Conservation (phyloP, 768 basidiomycete species). For the Calocybe gangraenosa region DNA sequence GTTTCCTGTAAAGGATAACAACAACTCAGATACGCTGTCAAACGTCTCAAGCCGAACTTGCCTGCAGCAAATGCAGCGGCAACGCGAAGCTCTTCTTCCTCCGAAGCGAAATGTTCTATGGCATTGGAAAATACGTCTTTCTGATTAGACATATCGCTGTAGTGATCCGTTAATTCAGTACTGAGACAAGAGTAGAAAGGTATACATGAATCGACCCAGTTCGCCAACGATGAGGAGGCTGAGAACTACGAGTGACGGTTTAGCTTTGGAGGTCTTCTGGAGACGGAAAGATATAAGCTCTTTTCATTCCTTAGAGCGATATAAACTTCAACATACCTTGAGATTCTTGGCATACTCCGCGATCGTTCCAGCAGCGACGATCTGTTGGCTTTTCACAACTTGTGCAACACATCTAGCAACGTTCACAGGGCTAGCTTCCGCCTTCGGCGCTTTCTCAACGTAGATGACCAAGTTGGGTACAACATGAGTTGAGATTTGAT, state of each 20-base stretch:
- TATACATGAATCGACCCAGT: slow-evolving; percentile 85
- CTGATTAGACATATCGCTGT: slow-evolving; percentile 86
- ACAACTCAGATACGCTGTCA: background rate
- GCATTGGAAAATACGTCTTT: slow-evolving; percentile 72
- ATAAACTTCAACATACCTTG: slow-evolving; percentile 45
- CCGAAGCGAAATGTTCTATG: slow-evolving; percentile 69
- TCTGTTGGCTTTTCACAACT: slow-evolving; percentile 67
- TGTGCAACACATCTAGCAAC: slow-evolving; percentile 84
- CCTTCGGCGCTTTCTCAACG: slow-evolving; percentile 60
- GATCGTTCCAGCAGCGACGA: slow-evolving; percentile 77
- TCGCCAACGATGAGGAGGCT: slow-evolving; percentile 90
- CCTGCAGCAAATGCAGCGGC: slow-evolving; percentile 95
- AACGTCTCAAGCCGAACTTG: slow-evolving; percentile 23
- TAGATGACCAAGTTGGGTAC: slow-evolving; percentile 70
- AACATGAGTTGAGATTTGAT: slow-evolving; percentile 76
- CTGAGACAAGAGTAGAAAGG: slow-evolving; percentile 11
- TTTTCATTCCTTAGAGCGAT: background rate
- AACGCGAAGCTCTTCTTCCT: slow-evolving; percentile 82
- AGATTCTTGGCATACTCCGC: slow-evolving; percentile 80
- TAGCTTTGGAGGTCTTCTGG: slow-evolving; percentile 56
- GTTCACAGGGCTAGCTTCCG: slow-evolving; percentile 57
- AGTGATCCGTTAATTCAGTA: background rate
- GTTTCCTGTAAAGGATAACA: slow-evolving; percentile 54
- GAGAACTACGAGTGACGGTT: slow-evolving; percentile 67
- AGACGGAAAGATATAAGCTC: background rate